A percentile compares a stretch with the other conserved stretches of the same genome.
These are phyloP conservation scores for Phytopythium litorale DNA, from an alignment of 352 stramenopile species.

Conservation along the genomic window DNA sequence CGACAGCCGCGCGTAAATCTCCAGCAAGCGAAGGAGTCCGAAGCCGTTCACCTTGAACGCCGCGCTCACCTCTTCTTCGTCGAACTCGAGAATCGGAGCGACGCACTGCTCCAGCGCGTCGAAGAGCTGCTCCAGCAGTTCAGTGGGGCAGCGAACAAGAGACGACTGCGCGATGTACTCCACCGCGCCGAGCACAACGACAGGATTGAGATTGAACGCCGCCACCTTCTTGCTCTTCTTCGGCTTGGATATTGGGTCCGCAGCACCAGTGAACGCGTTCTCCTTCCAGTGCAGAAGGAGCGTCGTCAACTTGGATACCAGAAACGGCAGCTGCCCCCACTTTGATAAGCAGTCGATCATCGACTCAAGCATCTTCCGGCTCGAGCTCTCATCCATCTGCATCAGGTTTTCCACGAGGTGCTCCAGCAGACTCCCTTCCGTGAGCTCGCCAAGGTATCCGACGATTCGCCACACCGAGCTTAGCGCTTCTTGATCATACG, in stretches of 20 bases:
- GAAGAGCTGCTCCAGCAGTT: constrained; percentile 44
- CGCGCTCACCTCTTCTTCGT: constrained; percentile 31
- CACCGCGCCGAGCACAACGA: constrained; percentile 54
- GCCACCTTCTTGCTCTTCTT: constrained; percentile 35
- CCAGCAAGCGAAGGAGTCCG: constrained; percentile 56
- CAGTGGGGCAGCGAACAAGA: constrained; percentile 38
- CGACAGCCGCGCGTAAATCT: constrained; percentile 65
- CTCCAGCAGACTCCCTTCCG: constrained; percentile 53
- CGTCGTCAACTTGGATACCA: constrained; percentile 55
- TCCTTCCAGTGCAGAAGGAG: constrained; percentile 58
- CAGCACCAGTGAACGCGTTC: constrained; percentile 26
- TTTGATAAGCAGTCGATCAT: constrained; percentile 77
- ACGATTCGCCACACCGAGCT: constrained; percentile 75
- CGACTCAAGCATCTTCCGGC: constrained; percentile 66
- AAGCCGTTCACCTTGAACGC: constrained; percentile 54
- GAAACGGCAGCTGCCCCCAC: constrained; percentile 68
- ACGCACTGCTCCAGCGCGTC: constrained; percentile 35
- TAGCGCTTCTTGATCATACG: constrained; percentile 63
- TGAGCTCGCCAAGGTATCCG: constrained; percentile 61
- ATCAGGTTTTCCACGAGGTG: constrained; percentile 62
- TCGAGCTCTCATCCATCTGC: constrained; percentile 68
- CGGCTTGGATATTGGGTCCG: constrained; percentile 10
- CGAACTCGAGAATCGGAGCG: constrained; percentile 39
- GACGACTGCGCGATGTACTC: constrained; percentile 63
- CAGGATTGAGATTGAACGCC: constrained; percentile 40